Evolutionary conservation across 2,329 filamentous ascomycete genomes (phyloP), one percentile per base, ranked within the genome.

Genomic region (Pseudopyricularia javanii): DNA sequence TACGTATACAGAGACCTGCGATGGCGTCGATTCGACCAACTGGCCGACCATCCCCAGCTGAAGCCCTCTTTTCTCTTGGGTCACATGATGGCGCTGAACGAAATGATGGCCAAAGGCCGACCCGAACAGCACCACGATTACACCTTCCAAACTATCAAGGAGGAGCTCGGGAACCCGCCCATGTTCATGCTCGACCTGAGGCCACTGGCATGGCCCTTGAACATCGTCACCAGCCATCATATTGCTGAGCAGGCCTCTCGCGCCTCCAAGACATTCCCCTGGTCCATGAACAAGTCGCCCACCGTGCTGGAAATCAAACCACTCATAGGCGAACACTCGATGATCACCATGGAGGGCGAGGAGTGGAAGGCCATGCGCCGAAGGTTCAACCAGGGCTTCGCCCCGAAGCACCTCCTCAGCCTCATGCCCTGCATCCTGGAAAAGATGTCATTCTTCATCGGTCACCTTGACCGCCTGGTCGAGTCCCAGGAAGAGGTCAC

Each of bases 221-320:
- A 64, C 9, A 22, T 70, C 20, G 51, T 72, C 8, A 53, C 54
- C 14, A 63, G 55, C 53, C 62, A 69, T 34, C 62, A 64, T 3
- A 54, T 69, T 7, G 68, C 70, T 11, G 69, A 72, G 56, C 67
- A 70, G 50, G 54, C 70, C 17, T 61, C 67, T 0, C 61, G 58
- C n/a, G 52, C 63, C 3, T 63, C 66, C 1, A 62, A 64, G 50
- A 35, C 50, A 24, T 66, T 62, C 40, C 63, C 63, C 1, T 65
- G 63, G 54, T 66, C 64, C 49, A 54, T 57, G 1, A 62, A 63
- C 3, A 70, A 70, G 56, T 62, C 63, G 0, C 60, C 61, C 1
- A 66, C 64, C 1, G 51, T 66, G 17, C 7, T 40, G 3, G 56
- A 56, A 3, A 54, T 68, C 4, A 47, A 54, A 8, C 57, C 59